Conservation (phyloP, 2,329 filamentous ascomycete genomes). For the Talaromyces sp. region DNA sequence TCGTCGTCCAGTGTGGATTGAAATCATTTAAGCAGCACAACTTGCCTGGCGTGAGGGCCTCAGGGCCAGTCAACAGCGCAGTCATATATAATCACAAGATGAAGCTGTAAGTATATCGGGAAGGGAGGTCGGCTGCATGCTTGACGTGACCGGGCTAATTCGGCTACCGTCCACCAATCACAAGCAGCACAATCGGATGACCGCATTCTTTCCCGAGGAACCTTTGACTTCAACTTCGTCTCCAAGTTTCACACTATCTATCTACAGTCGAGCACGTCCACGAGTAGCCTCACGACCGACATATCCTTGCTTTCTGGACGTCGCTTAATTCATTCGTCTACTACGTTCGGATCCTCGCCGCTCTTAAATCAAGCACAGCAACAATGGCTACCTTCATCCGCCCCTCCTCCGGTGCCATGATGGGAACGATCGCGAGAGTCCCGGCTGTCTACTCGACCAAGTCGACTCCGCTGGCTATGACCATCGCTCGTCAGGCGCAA, state of each 20-base stretch:
- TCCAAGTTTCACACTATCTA: not conserved
- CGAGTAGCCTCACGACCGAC: not conserved
- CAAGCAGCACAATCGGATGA: conserved; percentile 35
- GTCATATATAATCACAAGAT: not conserved
- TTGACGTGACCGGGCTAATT: conserved; percentile 33
- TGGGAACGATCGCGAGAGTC: conserved; percentile 34
- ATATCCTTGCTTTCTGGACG: conserved; percentile 1
- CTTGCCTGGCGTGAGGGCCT: not conserved
- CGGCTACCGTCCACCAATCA: conserved; percentile 41
- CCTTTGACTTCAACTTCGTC: conserved; percentile 27
- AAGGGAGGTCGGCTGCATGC: conserved; percentile 16
- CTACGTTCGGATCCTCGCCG: not conserved
- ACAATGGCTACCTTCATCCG: conserved; percentile 42
- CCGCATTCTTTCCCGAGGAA: conserved; percentile 40
- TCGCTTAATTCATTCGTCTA: not conserved
- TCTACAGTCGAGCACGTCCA: not conserved
- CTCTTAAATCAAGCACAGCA: conserved; percentile 1
- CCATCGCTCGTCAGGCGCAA: conserved; percentile 30
- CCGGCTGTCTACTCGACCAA: conserved; percentile 26
- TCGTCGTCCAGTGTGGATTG: not conserved
- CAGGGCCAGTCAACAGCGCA: not conserved
- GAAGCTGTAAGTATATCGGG: not conserved
- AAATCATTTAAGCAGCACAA: not conserved
- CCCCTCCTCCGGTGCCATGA: conserved; percentile 36
- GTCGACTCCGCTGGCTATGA: conserved; percentile 22